A percentile compares a stretch with the other conserved stretches of the same genome.
Conservation (phyloP, 148 eudicot species). For the Polygonum maritimum region DNA sequence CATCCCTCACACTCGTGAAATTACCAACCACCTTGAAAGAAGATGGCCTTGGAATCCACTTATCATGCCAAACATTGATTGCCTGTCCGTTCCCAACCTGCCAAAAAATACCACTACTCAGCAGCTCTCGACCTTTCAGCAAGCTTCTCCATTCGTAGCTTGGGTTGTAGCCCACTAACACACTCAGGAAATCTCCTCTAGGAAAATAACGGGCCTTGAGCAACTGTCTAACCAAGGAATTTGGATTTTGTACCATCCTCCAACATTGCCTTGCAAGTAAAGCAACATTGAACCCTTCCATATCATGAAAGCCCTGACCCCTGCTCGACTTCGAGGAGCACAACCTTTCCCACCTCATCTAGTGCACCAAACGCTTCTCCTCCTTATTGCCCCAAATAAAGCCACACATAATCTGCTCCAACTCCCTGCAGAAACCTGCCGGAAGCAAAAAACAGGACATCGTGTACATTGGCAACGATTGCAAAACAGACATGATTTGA, state of each 20-base stretch:
- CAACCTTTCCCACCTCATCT: not conserved
- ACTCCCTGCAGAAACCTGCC: not conserved
- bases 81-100: not conserved
- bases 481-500: not conserved
- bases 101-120: not conserved
- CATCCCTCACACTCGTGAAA: not conserved
- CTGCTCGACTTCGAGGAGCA: not conserved
- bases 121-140: not conserved
- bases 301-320: not conserved
- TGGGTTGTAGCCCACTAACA: not conserved
- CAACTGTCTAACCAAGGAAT: not conserved
- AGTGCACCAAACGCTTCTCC: no score
- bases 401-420: not conserved
- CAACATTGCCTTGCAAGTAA: not conserved
- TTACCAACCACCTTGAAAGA: no score
- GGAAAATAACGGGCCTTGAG: not conserved
- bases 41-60: not conserved
- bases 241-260: not conserved
- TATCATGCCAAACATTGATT: not conserved
- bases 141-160: not conserved
- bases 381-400: not conserved
- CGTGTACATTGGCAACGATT: not conserved
- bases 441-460: not conserved
- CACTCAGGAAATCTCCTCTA: not conserved
- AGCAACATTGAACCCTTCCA: not conserved